Percentiles rank a stretch among this genome's conserved stretches.
These are phyloP conservation scores for Cyclotella baltica DNA, from an alignment of 108 stramenopile species.

Conservation along the genomic window DNA sequence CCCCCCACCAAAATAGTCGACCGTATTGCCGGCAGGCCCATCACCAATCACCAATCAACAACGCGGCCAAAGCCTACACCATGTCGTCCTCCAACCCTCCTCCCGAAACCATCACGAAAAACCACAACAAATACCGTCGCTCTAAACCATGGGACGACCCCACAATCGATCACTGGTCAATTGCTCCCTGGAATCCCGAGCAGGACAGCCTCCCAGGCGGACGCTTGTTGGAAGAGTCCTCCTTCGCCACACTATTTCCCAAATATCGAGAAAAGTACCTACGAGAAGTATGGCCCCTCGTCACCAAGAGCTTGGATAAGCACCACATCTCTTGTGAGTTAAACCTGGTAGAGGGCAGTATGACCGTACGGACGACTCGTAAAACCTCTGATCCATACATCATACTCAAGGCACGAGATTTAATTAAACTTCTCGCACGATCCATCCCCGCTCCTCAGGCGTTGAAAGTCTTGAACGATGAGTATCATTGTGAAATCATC, in stretches of 20 bases:
- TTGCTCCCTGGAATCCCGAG: slow-evolving; percentile 71
- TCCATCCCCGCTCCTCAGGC: slow-evolving; percentile 94
- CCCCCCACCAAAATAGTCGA: too few species aligned
- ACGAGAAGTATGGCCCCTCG: slow-evolving; percentile 96
- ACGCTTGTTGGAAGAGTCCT: slow-evolving; percentile 94
- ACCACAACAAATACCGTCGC: slow-evolving; percentile 95
- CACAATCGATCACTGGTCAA: slow-evolving; percentile 97
- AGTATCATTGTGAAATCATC: slow-evolving; percentile 96
- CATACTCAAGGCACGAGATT: slow-evolving; percentile 97
- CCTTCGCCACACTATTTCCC: slow-evolving; percentile 99
- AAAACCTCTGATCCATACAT: slow-evolving; percentile 96
- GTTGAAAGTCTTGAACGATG: slow-evolving; percentile 94
- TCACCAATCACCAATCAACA: too few species aligned
- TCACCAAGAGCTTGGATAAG: slow-evolving; percentile 91
- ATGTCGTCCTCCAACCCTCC: neutral
- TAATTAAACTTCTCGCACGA: slow-evolving; percentile 96
- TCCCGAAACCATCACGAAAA: slow-evolving; percentile 57
- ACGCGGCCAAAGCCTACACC: neutral
- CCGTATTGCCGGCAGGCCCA: too few species aligned
- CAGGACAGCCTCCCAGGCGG: slow-evolving; percentile 78
- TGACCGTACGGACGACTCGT: slow-evolving; percentile 97
- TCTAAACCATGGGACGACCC: slow-evolving; percentile 99
- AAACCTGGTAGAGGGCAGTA: slow-evolving; percentile 96
- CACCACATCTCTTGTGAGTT: slow-evolving; percentile 81
- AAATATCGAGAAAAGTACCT: slow-evolving; percentile 99